Percentiles rank a stretch among this genome's conserved stretches.
phyloP scores from a whole-genome alignment of 805 yeast species.

The Hanseniaspora pseudoguilliermondii region DNA sequence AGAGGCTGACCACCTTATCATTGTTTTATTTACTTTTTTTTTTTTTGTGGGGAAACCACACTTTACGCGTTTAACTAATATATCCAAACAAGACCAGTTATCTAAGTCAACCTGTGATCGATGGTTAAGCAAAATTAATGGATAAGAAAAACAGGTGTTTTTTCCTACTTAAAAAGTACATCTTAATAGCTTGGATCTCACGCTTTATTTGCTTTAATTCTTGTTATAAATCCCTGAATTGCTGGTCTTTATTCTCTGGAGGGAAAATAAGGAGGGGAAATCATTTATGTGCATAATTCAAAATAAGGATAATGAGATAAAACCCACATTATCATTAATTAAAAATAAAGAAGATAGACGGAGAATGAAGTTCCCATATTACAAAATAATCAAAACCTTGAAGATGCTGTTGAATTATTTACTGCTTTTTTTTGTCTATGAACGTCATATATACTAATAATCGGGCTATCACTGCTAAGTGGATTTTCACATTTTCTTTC shows the following conservation, averaged over 20 bases:
- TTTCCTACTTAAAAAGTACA: no score
- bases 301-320: no score
- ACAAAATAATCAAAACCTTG: not conserved
- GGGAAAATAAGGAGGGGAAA: not conserved
- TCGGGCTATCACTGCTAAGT: not conserved
- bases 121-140: no score
- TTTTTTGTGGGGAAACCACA: not conserved
- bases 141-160: no score
- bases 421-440: not conserved
- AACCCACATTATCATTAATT: not conserved
- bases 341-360: not conserved
- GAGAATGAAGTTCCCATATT: not conserved
- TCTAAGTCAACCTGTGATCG: not conserved
- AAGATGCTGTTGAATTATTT: not conserved
- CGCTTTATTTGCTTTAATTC: no score
- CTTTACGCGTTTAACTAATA: not conserved
- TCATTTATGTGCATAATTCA: no score
- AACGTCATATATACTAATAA: not conserved
- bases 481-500: not conserved
- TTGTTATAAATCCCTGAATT: no score
- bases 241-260: no score
- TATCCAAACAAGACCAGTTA: not conserved
- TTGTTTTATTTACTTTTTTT: not conserved
- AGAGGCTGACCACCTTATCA: not conserved
- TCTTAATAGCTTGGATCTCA: no score